Percentiles rank a stretch among this genome's conserved stretches.
phyloP scores from a whole-genome alignment of 1,139 yeast genomes.

The Diutina neorugosa region DNA sequence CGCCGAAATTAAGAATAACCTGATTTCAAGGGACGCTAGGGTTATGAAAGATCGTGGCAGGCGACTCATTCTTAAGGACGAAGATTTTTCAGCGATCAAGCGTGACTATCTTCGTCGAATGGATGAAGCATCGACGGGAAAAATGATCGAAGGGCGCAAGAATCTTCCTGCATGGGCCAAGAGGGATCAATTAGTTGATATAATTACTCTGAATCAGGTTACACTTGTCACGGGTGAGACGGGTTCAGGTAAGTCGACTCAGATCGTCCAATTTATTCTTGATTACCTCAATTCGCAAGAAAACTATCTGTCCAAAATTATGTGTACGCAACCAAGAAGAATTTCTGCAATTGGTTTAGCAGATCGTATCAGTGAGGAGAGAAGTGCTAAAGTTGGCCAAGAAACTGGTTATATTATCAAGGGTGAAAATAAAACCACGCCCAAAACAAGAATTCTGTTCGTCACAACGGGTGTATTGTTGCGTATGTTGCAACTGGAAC shows the following conservation, averaged over 20 bases:
- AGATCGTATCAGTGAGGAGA: slow-evolving; percentile 80
- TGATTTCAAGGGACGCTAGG: background rate
- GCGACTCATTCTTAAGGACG: background rate
- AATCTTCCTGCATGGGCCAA: slow-evolving; percentile 79
- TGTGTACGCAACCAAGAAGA: slow-evolving; percentile 94
- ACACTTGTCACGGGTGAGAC: slow-evolving; percentile 90
- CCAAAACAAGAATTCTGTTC: slow-evolving; percentile 60
- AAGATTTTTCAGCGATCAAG: slow-evolving; percentile 16
- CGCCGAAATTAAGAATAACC: background rate
- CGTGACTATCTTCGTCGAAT: slow-evolving; percentile 12
- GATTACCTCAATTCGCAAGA: slow-evolving; percentile 43
- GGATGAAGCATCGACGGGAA: slow-evolving; percentile 10
- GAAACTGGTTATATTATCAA: slow-evolving; percentile 86
- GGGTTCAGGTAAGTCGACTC: slow-evolving; percentile 93
- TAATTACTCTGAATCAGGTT: slow-evolving; percentile 49
- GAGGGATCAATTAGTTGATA: slow-evolving; percentile 38
- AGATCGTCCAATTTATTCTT: slow-evolving; percentile 77
- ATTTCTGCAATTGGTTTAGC: slow-evolving; percentile 93
- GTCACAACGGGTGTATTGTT: slow-evolving; percentile 89
- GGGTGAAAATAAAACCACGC: slow-evolving; percentile 67
- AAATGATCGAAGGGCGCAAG: slow-evolving; percentile 26
- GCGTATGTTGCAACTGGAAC: slow-evolving; percentile 59
- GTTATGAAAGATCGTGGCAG: background rate
- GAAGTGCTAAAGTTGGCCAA: slow-evolving; percentile 53
- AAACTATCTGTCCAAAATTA: slow-evolving; percentile 43